Base-by-base conservation (phyloP, 2,329 filamentous ascomycete species). In the Cryphonectria radicalis region DNA sequence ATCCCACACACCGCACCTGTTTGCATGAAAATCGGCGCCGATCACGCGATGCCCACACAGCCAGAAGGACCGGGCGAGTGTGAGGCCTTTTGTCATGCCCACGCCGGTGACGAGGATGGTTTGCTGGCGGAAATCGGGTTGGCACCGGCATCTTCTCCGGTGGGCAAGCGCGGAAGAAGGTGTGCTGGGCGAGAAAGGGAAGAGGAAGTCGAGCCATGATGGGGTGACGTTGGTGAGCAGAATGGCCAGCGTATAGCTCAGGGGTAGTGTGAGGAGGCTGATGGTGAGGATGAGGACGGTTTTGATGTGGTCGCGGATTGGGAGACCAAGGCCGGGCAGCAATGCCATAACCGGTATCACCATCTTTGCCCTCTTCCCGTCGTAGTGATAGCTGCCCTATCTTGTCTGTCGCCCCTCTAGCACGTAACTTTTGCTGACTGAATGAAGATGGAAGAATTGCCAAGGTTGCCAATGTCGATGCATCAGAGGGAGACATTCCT, bases 81-180 rank as follows among this genome's bases (percentile, higher is more conserved):
- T 82, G 3, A 94, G 83, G 4, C 91, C 92, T 77, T 93, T 92
- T 60, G 88, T 85, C 87, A 93, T 94, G 63, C 89, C 88, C 3
- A 94, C 85, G 1, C 92, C 92, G 0, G 92, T 94, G 59, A 95
- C 86, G 19, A 95, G 85, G 50, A 94, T 82, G 0, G 87, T 92
- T 68, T 72, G 72, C 37, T 62, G 64, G 19, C 50, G 70, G 64
- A 72, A 72, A 25, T 25, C 25, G 19, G 53, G 67, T 1, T 55
- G 50, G 11, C 60, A 37, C 37, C 66, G 67, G 62, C 72, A 72
- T 68, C 63, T 43, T 3, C 25, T 50, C 28, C 70, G 67, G 35
- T 69, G 66, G 28, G 66, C 66, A 17, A 66, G 40, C 13, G 64
- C 69, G 1, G 57, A 50, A 17, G 66, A 25, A 17, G 65, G 11